A percentile compares a stretch with the other conserved stretches of the same genome.
These are phyloP conservation scores for Cladorrhinum sp. DNA, from an alignment of 2,329 filamentous ascomycete species.

Conservation along the genomic window DNA sequence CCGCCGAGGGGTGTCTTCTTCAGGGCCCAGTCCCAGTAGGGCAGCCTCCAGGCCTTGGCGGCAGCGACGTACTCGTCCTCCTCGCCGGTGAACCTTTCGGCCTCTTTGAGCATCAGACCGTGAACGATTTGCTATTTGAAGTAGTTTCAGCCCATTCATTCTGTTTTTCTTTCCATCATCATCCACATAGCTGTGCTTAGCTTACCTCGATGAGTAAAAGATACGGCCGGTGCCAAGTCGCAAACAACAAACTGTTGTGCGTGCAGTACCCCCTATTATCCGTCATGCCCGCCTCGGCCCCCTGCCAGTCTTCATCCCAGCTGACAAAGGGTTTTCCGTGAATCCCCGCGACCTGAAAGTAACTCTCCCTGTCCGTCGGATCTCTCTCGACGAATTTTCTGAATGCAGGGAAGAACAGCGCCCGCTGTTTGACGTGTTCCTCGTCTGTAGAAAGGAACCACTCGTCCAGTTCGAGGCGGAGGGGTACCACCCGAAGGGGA, in stretches of 20 bases:
- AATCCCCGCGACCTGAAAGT: slow-evolving; percentile 10
- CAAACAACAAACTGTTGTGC: not conserved
- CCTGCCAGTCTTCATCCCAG: slow-evolving; percentile 3
- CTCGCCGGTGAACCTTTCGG: not conserved
- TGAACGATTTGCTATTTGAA: slow-evolving; percentile 9
- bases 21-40: slow-evolving; percentile 14
- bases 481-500: not conserved
- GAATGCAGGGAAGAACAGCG: slow-evolving; percentile 7
- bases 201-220: slow-evolving; percentile 5
- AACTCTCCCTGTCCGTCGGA: slow-evolving; percentile 1
- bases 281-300: not conserved
- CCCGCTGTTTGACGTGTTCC: not conserved
- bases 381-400: not conserved
- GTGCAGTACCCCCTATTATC: slow-evolving; percentile 5
- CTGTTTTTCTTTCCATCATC: too few relatives aligned
- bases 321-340: not conserved
- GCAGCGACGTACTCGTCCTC: not conserved
- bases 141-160: too few relatives aligned
- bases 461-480: slow-evolving; percentile 7
- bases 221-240: slow-evolving; percentile 9
- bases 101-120: slow-evolving; percentile 4
- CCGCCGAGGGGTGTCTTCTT: slow-evolving; percentile 5
- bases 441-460: not conserved
- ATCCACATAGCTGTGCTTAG: too few relatives aligned
- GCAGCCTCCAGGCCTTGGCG: slow-evolving; percentile 7